Evolutionary conservation across 768 basidiomycete genomes (phyloP), one percentile per base, ranked within the genome.

Genomic region (Boletus vinaceobasis): DNA sequence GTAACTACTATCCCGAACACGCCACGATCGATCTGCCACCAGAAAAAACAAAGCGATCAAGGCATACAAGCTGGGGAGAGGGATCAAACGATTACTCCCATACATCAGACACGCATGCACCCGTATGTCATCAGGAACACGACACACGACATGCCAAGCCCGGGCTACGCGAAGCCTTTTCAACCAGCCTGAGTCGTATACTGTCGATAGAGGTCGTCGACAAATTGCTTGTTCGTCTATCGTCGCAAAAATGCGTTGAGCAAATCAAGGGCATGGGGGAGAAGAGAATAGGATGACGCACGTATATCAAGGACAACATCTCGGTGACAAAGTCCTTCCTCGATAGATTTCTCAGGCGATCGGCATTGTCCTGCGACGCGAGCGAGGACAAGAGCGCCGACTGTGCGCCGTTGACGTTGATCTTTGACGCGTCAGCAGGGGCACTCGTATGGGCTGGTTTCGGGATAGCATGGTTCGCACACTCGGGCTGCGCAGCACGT

Each of bases 201-300:
- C 42, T 81, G 79, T 54, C 73, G 75, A 73, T 77, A 85, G 43
- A 87, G 75, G 37, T 73, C 69, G 59, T 89, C 85, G 55, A 85
- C 85, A 61, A 88, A 89, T 15, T 74, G 69, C 59, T 80, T 76
- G 72, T 88, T 83, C 50, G 79, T 86, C 87, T 88, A 60, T 27
- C 37, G 26, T 44, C 32, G 15, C 21, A 10, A 27, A 33, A 21
- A 19, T 26, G 35, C 26, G 42, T 32, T 43, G 52, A 37, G 43
- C 17, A 13, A 26, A 17, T 6, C 5, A 17, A 47, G 10, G 3
- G 19, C 46, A 10, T 26, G 21, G 17, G 6, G 14, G 4, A 48
- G 14, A 31, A 15, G 26, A 5, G 17, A 2, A 33, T 7, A 5
- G 1, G 19, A 2, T 19, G 37, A 74, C 83, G 58, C 50, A 86